phyloP scores from a whole-genome alignment of 2,329 filamentous ascomycete genomes.

The Aspergillus persii region DNA sequence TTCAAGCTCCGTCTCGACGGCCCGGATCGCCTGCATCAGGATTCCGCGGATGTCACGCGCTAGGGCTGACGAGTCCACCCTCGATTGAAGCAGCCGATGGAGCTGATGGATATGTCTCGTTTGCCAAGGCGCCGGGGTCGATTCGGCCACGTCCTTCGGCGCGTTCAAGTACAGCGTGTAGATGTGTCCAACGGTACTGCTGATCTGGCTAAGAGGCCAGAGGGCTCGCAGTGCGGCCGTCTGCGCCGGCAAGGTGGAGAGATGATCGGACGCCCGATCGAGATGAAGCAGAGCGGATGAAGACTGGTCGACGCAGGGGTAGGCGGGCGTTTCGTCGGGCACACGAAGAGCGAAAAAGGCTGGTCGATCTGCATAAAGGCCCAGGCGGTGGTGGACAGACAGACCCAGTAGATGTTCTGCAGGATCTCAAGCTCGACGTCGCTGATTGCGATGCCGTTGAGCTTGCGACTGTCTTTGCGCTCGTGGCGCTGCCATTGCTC shows the following conservation, averaged over 20 bases:
- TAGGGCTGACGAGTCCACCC: neutral
- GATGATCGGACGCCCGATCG: slow-evolving; percentile 17
- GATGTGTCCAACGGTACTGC: slow-evolving; percentile 4
- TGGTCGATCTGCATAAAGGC: slow-evolving; percentile 37
- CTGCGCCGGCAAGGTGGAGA: slow-evolving; percentile 11
- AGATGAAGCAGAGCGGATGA: slow-evolving; percentile 16
- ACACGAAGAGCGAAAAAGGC: slow-evolving; percentile 17
- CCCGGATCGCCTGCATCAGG: slow-evolving; percentile 5
- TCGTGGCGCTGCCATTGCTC: slow-evolving; percentile 23
- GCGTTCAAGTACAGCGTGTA: slow-evolving; percentile 4
- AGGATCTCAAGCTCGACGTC: slow-evolving; percentile 43
- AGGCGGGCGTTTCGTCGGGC: slow-evolving; percentile 12
- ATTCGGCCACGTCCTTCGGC: neutral
- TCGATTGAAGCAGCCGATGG: slow-evolving; percentile 5
- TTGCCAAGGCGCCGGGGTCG: neutral
- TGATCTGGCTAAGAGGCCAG: slow-evolving; percentile 9
- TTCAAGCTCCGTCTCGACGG: neutral
- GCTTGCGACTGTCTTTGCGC: slow-evolving; percentile 30
- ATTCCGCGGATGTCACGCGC: neutral
- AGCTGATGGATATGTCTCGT: slow-evolving; percentile 7
- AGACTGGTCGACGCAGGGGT: slow-evolving; percentile 20
- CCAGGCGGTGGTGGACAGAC: slow-evolving; percentile 42
- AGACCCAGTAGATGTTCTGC: slow-evolving; percentile 42
- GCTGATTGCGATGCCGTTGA: slow-evolving; percentile 44
- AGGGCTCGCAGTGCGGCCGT: slow-evolving; percentile 1